These are phyloP conservation scores for Phytophthora aleatoria DNA, from an alignment of 352 stramenopile species.

Conservation along the genomic window DNA sequence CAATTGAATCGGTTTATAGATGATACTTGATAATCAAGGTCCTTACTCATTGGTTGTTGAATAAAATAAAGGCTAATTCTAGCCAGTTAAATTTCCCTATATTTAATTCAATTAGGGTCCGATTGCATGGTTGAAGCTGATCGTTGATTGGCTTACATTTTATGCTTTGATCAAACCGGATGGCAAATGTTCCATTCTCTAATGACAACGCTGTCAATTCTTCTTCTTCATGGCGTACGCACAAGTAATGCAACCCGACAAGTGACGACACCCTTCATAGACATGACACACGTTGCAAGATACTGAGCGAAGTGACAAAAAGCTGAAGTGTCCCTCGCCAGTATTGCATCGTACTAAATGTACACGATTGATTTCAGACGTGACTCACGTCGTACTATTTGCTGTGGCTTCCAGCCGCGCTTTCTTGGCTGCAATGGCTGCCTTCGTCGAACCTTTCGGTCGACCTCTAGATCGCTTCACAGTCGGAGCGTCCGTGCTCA, in stretches of 20 bases:
- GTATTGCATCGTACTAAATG: slow-evolving; percentile 16
- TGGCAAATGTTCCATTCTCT: too few species aligned
- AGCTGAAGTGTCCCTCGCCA: slow-evolving; percentile 1
- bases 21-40: too few species aligned
- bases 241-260: background rate
- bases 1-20: too few species aligned
- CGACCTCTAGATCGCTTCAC: slow-evolving; percentile 21
- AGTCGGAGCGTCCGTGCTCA: slow-evolving; percentile 3
- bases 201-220: background rate
- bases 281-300: slow-evolving; percentile 12
- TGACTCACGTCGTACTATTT: slow-evolving; percentile 7
- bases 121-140: too few species aligned
- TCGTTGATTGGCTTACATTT: too few species aligned
- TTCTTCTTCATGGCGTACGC: too few species aligned
- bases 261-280: slow-evolving; percentile 6
- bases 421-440: slow-evolving; percentile 27
- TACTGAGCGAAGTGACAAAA: background rate
- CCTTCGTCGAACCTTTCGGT: slow-evolving; percentile 33
- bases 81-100: too few species aligned
- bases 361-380: background rate
- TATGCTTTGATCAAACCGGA: too few species aligned
- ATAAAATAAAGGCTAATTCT: too few species aligned
- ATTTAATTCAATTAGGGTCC: too few species aligned
- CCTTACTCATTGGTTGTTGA: too few species aligned
- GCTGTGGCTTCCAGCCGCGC: slow-evolving; percentile 8